Evolutionary conservation across 2,329 filamentous ascomycete genomes (phyloP), one percentile per base, ranked within the genome.

Genomic region (Cladobotryum mycophilum): DNA sequence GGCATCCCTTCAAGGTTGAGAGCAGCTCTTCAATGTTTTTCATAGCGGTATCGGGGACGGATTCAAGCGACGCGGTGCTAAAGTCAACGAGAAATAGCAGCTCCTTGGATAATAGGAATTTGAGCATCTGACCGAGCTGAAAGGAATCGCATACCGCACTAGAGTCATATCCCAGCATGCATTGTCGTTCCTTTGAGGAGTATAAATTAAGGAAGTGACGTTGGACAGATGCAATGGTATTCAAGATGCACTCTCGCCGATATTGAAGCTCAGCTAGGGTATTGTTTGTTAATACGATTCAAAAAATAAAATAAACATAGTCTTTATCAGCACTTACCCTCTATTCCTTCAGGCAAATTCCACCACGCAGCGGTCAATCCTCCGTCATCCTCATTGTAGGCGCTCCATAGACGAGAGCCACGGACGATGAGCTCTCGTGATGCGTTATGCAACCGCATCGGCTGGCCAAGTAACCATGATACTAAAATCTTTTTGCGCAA

Each of bases 121-220:
- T 82, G 55, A 89, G 68, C 75, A 88, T 88, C 67, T 90, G 85
- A 18, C 86, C 87, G 1, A 91, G 77, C 66, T 91, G 87, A 61
- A 86, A 91, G 2, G 82, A 84, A 68, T 91, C 87, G 64, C 87
- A 90, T 40, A 85, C 81, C 2, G 78, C 68, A 54, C 82, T 86
- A 2, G 81, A 83, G 60, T 88, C 85, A 65, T 90, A 90, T 47
- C 86, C 86, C 0, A 89, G 75, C 59, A 81, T 82, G 66, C 87
- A 90, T 63, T 89, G 86, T 7, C 72, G 67, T 33, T 69, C 75
- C n/a, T 82, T 80, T 9, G 85, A 86, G 1, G 80, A 80, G 64
- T 89, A 90, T 0, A 86, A 69, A 6, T 65, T 63, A 3, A 90
- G 69, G 51, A 89, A 89, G 63, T 89, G 81, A 1, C 73, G 72